A percentile compares a stretch with the other conserved stretches of the same genome.
These are phyloP conservation scores for Xylaria sp. DNA, from an alignment of 2,329 filamentous ascomycete genomes.

Conservation along the genomic window DNA sequence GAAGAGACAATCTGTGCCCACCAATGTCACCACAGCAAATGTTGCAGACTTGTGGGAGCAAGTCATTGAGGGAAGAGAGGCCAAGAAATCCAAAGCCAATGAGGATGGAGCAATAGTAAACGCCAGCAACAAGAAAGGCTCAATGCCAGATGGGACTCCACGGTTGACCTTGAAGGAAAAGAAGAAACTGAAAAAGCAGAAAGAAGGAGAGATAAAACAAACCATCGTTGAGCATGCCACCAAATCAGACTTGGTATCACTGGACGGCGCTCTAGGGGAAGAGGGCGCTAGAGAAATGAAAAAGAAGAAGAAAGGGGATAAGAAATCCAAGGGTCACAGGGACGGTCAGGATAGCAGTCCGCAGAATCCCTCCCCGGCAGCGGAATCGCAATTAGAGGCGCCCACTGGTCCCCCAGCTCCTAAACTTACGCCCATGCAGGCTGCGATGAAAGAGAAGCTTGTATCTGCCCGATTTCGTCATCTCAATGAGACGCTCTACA, in stretches of 20 bases:
- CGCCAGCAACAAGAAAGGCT: conserved; percentile 42
- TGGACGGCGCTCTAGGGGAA: conserved; percentile 26
- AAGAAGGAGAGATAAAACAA: conserved; percentile 35
- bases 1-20: conserved; percentile 56
- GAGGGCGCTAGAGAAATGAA: conserved; percentile 48
- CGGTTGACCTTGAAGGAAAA: conserved; percentile 45
- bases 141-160: conserved; percentile 35
- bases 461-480: conserved; percentile 95
- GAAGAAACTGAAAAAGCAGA: conserved; percentile 45
- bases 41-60: conserved; percentile 81
- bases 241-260: conserved; percentile 25
- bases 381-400: conserved; percentile 35
- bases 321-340: conserved; percentile 40
- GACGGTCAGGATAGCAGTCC: conserved; percentile 23
- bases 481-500: conserved; percentile 96
- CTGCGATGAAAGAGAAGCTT: conserved; percentile 93
- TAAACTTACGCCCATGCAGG: conserved; percentile 91
- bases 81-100: conserved; percentile 47
- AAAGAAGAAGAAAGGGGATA: conserved; percentile 49
- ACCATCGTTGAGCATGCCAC: conserved; percentile 15
- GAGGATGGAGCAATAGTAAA: conserved; percentile 32
- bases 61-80: conserved; percentile 75
- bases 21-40: conserved; percentile 73
- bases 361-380: conserved; percentile 26
- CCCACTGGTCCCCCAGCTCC: conserved; percentile 50